Evolutionary conservation across 306 rosid species (phyloP), one percentile per base, ranked within the genome.

Genomic region (Gastrolobium bilobum): DNA sequence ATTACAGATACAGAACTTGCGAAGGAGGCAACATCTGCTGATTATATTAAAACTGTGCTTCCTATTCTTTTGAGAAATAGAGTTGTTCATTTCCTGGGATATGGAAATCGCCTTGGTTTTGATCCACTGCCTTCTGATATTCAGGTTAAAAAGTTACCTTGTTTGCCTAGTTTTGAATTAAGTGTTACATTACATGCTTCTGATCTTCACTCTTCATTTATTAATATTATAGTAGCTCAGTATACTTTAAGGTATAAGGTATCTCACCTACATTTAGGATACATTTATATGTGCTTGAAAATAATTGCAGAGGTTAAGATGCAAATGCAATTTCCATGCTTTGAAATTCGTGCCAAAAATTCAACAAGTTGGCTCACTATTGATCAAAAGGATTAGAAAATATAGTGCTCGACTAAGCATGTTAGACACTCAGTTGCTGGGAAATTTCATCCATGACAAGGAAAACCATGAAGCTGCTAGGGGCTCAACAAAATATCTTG

Each of bases 241-340:
- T 33, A 54, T 20, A 7, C 6, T 7, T 48, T 15, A 31, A 58
- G 71, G 48, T 74, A 52, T 38, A 68, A 31, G 44, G 42, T 11
- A 52, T 26, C 35, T 52, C 43, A 10, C 59, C 5, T 65, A 50
- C 63, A 6, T 57, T 59, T 43, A 34, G 58, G 7, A 57, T 14
- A 9, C 53, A 40, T 29, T 48, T 54, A 51, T 71, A 39, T 63
- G 42, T 69, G 68, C 34, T 71, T 75, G 51, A 70, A 44, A 44
- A 54, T 47, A 10, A 57, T 44, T 78, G 85, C 94, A 92, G 99
- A 91, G 84, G 88, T 37, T 92, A 84, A 88, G 99, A 89, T 95
- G 99, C 89, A 95, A 91, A 90, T 95, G 98, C 81, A 95, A 95
- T 84, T 95, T 91, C 86, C 98, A 95, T 65, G 97, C 97, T 44